Conservation (phyloP, 306 rosid genomes). For the Quercus alba region DNA sequence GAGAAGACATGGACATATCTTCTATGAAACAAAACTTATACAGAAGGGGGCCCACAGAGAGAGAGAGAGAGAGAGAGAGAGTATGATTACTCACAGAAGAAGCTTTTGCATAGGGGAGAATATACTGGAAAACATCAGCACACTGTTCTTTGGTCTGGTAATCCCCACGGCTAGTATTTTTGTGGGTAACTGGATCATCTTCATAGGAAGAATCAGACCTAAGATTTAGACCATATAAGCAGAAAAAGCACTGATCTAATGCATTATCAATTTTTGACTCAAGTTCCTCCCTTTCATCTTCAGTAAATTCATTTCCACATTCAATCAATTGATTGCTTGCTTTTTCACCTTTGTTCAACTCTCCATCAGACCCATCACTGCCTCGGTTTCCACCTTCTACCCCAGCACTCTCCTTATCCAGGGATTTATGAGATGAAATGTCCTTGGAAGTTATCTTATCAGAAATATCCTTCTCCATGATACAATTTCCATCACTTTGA, state of each 20-base stretch:
- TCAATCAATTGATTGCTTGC: slow-evolving; percentile 46
- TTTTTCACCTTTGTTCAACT: slow-evolving; percentile 40
- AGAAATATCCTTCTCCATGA: slow-evolving; percentile 38
- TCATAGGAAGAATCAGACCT: slow-evolving; percentile 90
- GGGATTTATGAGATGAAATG: slow-evolving; percentile 34
- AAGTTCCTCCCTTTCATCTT: slow-evolving; percentile 92
- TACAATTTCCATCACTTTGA: slow-evolving; percentile 40
- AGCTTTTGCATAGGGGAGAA: slow-evolving; percentile 95
- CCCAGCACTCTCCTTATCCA: slow-evolving; percentile 42
- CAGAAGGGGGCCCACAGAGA: background rate
- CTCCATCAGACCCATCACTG: slow-evolving; percentile 39
- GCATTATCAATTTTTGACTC: slow-evolving; percentile 80
- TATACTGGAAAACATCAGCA: slow-evolving; percentile 91
- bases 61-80: slow-evolving; percentile 18
- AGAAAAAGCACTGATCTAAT: slow-evolving; percentile 93
- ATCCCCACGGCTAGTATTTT: slow-evolving; percentile 92
- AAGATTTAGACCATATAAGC: slow-evolving; percentile 88
- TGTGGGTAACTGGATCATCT: slow-evolving; percentile 83
- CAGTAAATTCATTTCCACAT: slow-evolving; percentile 56
- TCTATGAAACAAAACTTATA: slow-evolving; percentile 10
- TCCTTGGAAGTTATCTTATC: slow-evolving; percentile 41
- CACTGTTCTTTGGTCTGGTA: slow-evolving; percentile 96
- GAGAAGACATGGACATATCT: background rate
- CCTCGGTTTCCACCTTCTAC: slow-evolving; percentile 43
- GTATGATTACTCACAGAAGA: slow-evolving; percentile 71